phyloP scores from a whole-genome alignment of 345 rosid genomes.

The Pistacia integerrima region DNA sequence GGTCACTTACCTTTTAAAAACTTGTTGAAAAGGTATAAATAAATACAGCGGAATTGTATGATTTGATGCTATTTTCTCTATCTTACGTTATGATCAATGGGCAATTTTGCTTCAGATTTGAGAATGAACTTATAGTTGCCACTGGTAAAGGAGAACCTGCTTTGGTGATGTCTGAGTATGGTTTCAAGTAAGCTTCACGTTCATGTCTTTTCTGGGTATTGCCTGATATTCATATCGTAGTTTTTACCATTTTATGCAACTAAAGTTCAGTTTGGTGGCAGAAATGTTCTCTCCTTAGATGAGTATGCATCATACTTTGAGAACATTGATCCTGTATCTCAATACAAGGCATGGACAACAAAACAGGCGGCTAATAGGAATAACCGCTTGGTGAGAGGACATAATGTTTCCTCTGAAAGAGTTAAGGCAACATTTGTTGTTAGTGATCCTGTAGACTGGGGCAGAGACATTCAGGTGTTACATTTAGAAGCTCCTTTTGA shows the following conservation, averaged over 20 bases:
- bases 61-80: background rate
- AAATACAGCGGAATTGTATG: too few species aligned
- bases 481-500: background rate
- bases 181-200: constrained; percentile 47
- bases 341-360: constrained; percentile 44
- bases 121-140: constrained; percentile 49
- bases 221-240: background rate
- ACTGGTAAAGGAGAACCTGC: constrained; percentile 59
- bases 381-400: constrained; percentile 14
- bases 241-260: constrained; percentile 2
- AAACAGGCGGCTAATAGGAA: constrained; percentile 19
- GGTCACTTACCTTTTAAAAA: constrained; percentile 52
- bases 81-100: background rate
- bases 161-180: constrained; percentile 53
- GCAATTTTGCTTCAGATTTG: constrained; percentile 29
- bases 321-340: constrained; percentile 49
- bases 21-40: constrained; percentile 36
- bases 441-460: constrained; percentile 62
- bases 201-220: background rate
- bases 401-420: constrained; percentile 29
- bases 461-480: constrained; percentile 51
- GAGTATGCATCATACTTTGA: constrained; percentile 47
- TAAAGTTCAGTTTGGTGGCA: constrained; percentile 26
- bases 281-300: constrained; percentile 50
- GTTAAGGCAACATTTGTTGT: constrained; percentile 47